Evolutionary conservation across 495 filamentous ascomycete species (phyloP).

Genomic region (Polyplosphaeria fusca): DNA sequence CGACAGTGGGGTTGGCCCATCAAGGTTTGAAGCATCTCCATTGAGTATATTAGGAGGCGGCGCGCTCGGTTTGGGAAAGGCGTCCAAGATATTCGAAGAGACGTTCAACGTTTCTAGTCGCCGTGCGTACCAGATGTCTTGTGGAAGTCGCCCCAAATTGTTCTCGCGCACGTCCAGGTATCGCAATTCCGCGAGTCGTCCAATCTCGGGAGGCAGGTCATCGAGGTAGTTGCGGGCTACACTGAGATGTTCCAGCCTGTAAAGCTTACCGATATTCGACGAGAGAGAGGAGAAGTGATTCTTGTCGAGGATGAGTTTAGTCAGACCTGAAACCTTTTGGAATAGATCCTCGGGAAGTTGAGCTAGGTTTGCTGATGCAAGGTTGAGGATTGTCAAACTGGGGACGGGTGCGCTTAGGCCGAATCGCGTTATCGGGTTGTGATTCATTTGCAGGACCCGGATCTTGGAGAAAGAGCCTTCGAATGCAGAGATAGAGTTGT

Average conservation of each 20-base stretch:
- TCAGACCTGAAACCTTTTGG: slow-evolving; percentile 78
- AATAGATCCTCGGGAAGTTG: slow-evolving; percentile 81
- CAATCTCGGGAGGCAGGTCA: slow-evolving; percentile 79
- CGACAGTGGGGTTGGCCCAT: slow-evolving; percentile 47
- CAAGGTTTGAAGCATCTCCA: slow-evolving; percentile 16
- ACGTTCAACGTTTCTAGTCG: slow-evolving; percentile 90
- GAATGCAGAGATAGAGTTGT: slow-evolving; percentile 87
- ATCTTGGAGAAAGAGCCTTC: slow-evolving; percentile 80
- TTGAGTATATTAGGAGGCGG: slow-evolving; percentile 17
- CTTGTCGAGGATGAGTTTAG: slow-evolving; percentile 83
- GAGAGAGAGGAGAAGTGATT: slow-evolving; percentile 93
- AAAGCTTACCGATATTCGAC: slow-evolving; percentile 75
- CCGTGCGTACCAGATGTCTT: slow-evolving; percentile 88
- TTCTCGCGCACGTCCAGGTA: slow-evolving; percentile 87
- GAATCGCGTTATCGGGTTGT: slow-evolving; percentile 91
- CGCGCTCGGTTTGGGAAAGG: slow-evolving; percentile 70
- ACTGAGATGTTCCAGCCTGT: slow-evolving; percentile 84
- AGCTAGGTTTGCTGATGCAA: slow-evolving; percentile 82
- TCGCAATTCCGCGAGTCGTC: slow-evolving; percentile 75
- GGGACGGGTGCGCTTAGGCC: slow-evolving; percentile 73
- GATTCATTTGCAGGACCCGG: slow-evolving; percentile 78
- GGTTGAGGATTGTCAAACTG: slow-evolving; percentile 76
- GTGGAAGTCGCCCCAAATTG: slow-evolving; percentile 80
- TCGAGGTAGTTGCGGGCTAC: slow-evolving; percentile 85
- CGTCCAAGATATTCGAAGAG: slow-evolving; percentile 86